A percentile compares a stretch with the other conserved stretches of the same genome.
phyloP scores from a whole-genome alignment of 805 yeast genomes.

The Lipomyces oligophaga region DNA sequence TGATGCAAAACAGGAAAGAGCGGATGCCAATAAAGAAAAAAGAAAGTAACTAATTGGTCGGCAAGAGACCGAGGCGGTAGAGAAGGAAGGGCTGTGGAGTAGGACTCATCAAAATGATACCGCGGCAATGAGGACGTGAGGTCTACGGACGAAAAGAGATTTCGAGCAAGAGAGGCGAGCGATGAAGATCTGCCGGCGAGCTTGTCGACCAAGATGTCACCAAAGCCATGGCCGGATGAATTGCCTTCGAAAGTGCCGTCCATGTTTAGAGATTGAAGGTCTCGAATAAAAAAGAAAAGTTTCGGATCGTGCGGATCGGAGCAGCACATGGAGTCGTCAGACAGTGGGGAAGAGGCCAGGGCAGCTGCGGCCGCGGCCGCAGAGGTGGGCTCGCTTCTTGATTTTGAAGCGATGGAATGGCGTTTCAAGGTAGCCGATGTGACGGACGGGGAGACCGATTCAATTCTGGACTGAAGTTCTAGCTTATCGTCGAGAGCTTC shows the following conservation, averaged over 20 bases:
- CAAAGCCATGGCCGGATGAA: conserved; percentile 37
- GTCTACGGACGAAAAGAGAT: conserved; percentile 16
- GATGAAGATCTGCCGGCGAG: conserved; percentile 30
- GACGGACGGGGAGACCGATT: conserved; percentile 26
- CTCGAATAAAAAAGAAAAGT: conserved; percentile 32
- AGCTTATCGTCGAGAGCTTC: conserved; percentile 63
- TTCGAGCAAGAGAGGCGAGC: conserved; percentile 23
- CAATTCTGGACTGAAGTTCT: conserved; percentile 41
- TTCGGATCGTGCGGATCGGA: conserved; percentile 24
- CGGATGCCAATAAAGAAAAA: conserved; percentile 75
- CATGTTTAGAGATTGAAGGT: conserved; percentile 30
- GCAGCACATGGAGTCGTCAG: not conserved
- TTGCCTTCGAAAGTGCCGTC: conserved; percentile 38
- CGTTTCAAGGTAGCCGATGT: not conserved
- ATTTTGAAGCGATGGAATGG: not conserved
- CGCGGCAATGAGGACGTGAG: conserved; percentile 23
- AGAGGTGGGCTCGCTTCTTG: not conserved
- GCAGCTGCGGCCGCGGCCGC: conserved; percentile 4
- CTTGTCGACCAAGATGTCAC: conserved; percentile 34
- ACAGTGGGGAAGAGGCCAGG: not conserved
- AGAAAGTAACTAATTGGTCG: conserved; percentile 64
- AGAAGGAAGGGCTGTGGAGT: conserved; percentile 22
- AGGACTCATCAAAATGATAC: conserved; percentile 18
- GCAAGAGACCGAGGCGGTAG: conserved; percentile 55
- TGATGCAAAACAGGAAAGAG: conserved; percentile 67